Base-by-base conservation (phyloP, 2,329 filamentous ascomycete species). In the Diaporthe aspalathi region DNA sequence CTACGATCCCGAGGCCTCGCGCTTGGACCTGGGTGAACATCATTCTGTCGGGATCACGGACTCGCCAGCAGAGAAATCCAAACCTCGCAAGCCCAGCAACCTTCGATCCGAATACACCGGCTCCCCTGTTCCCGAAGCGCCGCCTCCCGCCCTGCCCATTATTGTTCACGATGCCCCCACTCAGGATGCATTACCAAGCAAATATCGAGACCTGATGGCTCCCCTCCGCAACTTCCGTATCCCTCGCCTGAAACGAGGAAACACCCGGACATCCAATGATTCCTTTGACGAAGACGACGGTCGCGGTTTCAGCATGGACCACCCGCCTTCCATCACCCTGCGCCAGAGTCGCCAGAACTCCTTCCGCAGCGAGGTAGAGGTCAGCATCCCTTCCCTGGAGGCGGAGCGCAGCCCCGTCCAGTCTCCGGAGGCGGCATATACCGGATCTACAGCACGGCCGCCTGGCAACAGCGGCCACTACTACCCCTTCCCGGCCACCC, bases 291-390 rank as follows among this genome's bases (percentile, higher is more conserved):
- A 78, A n/a, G 74, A 76, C 22, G 70, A 73, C 16, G 68, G 68
- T 24, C 73, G 74, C 11, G 60, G 71, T 66, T 40, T 67, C 69
- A 32, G 70, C 35, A 52, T 72, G 49, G 68, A 73, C 40, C 50
- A 75, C 73, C 24, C 54, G 68, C 24, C 74, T 52, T 9, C 71
- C 35, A 56, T 67, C 45, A 70, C 74, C 1, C 72, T 75, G 16
- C 74, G 74, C 20, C 75, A 72, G 16, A 72, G 73, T 32, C 75
- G 74, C 27, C 72, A 75, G 22, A 71, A 71, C 47, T 77, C 76
- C 1, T 80, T 79, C 67, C 75, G 77, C 17, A 76, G 76, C 50
- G 74, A 69, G 9, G 62, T 80, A n/a, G 77, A 80, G 35, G 73
- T 78, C 66, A 75, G 75, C 47, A 77, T 80, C 12, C 79, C 78